Conservation (phyloP, 1,284 basidiomycete species). For the Bjerkandera adusta region DNA sequence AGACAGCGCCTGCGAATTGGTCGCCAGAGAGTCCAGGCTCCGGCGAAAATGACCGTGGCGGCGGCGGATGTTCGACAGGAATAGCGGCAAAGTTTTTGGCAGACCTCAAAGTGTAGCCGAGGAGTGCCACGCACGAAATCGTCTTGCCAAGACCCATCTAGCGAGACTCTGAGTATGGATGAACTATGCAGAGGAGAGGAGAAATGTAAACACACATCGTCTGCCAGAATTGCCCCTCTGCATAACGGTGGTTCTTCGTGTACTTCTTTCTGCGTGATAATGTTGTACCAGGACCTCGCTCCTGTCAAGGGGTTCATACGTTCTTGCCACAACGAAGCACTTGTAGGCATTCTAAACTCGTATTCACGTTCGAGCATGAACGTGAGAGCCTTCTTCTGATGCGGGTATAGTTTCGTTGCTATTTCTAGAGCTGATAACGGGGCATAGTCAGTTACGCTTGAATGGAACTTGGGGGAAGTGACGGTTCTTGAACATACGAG, state of each 20-base stretch:
- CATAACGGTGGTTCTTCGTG: conserved; percentile 70
- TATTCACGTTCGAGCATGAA: conserved; percentile 95
- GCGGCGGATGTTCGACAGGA: conserved; percentile 44
- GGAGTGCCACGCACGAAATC: conserved; percentile 89
- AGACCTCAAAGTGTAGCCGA: conserved; percentile 79
- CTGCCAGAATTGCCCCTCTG: conserved; percentile 90
- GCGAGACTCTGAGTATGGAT: conserved; percentile 9
- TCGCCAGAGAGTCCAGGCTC: conserved; percentile 46
- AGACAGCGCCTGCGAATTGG: conserved; percentile 77
- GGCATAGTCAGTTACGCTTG: conserved; percentile 15
- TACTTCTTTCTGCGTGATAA: conserved; percentile 82
- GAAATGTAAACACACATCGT: conserved; percentile 67
- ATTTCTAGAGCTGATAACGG: conserved; percentile 67
- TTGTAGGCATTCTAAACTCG: conserved; percentile 54
- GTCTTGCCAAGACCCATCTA: conserved; percentile 99
- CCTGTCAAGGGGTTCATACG: conserved; percentile 51
- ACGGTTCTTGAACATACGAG: conserved; percentile 69
- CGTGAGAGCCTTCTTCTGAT: conserved; percentile 97
- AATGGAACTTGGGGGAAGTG: conserved; percentile 1
- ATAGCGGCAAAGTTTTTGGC: conserved; percentile 68
- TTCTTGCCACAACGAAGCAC: conserved; percentile 76
- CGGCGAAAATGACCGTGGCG: conserved; percentile 37
- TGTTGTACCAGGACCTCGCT: conserved; percentile 69
- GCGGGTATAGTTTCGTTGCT: conserved; percentile 89
- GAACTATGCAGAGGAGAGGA: background rate